Evolutionary conservation across 768 basidiomycete species (phyloP).

Genomic region (Lyophyllum shimeji): DNA sequence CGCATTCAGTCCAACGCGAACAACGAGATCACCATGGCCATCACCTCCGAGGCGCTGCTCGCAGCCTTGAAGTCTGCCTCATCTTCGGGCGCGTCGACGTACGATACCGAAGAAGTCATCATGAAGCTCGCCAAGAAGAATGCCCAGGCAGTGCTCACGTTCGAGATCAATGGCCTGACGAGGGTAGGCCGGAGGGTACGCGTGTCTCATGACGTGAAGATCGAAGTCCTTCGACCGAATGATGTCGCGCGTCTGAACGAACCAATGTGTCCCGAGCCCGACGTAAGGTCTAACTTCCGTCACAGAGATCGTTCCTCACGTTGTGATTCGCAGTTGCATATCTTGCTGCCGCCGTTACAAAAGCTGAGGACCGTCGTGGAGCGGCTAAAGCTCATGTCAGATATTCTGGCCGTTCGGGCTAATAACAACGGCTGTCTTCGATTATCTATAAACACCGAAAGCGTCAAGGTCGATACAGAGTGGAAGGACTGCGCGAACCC

Average conservation of each 20-base stretch:
- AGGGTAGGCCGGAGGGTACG: constrained; percentile 62
- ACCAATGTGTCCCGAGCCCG: constrained; percentile 84
- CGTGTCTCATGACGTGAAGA: constrained; percentile 78
- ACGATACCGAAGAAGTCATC: constrained; percentile 64
- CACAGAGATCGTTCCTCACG: background rate
- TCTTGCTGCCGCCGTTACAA: constrained; percentile 71
- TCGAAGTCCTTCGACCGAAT: constrained; percentile 74
- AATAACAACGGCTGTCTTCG: constrained; percentile 58
- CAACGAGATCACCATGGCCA: constrained; percentile 77
- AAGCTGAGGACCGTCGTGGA: constrained; percentile 82
- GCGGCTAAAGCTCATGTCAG: constrained; percentile 67
- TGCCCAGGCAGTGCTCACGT: constrained; percentile 72
- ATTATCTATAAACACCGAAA: constrained; percentile 64
- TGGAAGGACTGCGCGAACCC: constrained; percentile 79
- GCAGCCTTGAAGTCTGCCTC: constrained; percentile 69
- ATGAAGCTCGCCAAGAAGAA: constrained; percentile 89
- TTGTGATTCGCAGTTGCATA: constrained; percentile 56
- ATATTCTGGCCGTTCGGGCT: constrained; percentile 66
- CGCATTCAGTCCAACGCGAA: constrained; percentile 85
- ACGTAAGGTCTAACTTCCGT: constrained; percentile 48
- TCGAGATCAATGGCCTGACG: constrained; percentile 69
- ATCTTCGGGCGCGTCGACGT: constrained; percentile 41
- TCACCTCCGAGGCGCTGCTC: constrained; percentile 73
- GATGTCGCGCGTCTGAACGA: constrained; percentile 75
- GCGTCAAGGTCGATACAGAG: constrained; percentile 74